These are phyloP conservation scores for Yamadazyma membranifaciens DNA, from an alignment of 1,139 yeast genomes.

Conservation along the genomic window DNA sequence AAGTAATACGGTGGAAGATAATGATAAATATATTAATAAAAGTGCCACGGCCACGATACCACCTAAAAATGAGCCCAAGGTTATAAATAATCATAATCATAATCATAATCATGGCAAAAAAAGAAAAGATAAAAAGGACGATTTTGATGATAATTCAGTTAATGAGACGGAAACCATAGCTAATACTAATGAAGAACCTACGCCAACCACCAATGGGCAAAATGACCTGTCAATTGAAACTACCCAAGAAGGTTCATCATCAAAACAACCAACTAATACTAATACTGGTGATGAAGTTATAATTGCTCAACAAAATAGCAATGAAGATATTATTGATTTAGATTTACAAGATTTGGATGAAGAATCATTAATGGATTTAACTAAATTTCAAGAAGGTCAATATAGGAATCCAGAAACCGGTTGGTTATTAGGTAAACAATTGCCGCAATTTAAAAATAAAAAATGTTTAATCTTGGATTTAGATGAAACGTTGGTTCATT, in stretches of 20 bases:
- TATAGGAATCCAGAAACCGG: slow-evolving; percentile 57
- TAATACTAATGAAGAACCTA: slow-evolving; percentile 35
- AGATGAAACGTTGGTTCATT: slow-evolving; percentile 95
- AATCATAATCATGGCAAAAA: slow-evolving; percentile 9
- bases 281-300: slow-evolving; percentile 15
- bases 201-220: slow-evolving; percentile 7
- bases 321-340: slow-evolving; percentile 18
- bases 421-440: slow-evolving; percentile 56
- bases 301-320: slow-evolving; percentile 21
- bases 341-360: slow-evolving; percentile 17
- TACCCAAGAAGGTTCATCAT: slow-evolving; percentile 6
- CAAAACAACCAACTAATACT: slow-evolving; percentile 2
- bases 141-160: slow-evolving; percentile 38
- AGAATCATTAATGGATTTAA: slow-evolving; percentile 25
- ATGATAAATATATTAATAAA: slow-evolving; percentile 19
- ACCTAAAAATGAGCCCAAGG: neutral
- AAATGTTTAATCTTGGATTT: slow-evolving; percentile 89
- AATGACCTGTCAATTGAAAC: slow-evolving; percentile 11
- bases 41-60: slow-evolving; percentile 6
- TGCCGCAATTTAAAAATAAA: slow-evolving; percentile 42
- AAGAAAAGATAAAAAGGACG: slow-evolving; percentile 30
- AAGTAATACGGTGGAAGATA: slow-evolving; percentile 36
- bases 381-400: slow-evolving; percentile 67
- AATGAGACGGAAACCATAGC: slow-evolving; percentile 47
- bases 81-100: slow-evolving; percentile 4